Base-by-base conservation (phyloP, 345 rosid genomes). In the Limnanthes douglasii region DNA sequence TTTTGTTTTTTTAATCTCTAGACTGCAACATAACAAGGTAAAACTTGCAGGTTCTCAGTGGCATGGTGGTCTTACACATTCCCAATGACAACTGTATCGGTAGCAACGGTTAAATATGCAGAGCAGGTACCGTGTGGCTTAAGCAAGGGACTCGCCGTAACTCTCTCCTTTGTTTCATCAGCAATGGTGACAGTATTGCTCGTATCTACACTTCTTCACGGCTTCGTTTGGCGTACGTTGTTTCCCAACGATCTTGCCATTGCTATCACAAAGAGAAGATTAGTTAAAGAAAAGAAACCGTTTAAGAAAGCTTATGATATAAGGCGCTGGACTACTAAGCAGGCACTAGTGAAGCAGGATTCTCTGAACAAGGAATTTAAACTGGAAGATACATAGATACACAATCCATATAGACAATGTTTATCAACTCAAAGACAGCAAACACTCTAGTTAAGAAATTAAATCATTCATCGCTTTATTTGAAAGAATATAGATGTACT, bases 61-160 rank as follows among this genome's bases (percentile, higher is more conserved):
- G 92, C 95, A 10, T 83, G 95, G 95, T 88, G 95, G 95, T 74
- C 98, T 4, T 90, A 90, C 53, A 90, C 95, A 27, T 83, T 90
- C 28, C 95, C 94, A 2, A 90, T 90, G 98, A 84, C 94, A 24
- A 80, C 94, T 0, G 85, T 60, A 18, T 74, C 95, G 11, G 86
- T 90, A 44, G 94, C 98, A 5, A 77, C 88, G 0, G 72, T 90
- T 43, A 84, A 80, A 66, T 80, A 77, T 39, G 86, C 94, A 15
- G 88, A 84, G 65, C 70, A 77, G 2, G 92, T 66, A 27, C 98
- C 95, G 35, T 63, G 56, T 10, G 15, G 45, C 23, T 7, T 55
- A 5, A 90, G 72, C 78, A 57, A 68, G 43, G 69, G 60, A 33
- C 77, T 84, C 20, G 94, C 82, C 10, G 65, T 84, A 4, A 33